Evolutionary conservation across 257 asterid genomes (phyloP).

Genomic region (Perilla frutescens): DNA sequence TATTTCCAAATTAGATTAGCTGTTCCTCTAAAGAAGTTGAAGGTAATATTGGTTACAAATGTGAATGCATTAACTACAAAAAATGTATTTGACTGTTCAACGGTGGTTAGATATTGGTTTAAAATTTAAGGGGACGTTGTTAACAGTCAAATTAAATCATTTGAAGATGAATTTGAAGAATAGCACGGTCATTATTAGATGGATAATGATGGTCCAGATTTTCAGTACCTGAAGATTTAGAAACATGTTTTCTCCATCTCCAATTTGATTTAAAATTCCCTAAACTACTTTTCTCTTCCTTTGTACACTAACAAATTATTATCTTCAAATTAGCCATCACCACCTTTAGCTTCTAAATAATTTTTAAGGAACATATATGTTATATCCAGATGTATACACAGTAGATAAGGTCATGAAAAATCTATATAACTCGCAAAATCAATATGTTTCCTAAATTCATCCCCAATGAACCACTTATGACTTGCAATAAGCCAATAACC

Average conservation of each 20-base stretch:
- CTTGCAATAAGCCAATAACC: not conserved
- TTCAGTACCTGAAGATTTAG: not conserved
- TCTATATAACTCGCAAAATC: not conserved
- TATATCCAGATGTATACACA: not conserved
- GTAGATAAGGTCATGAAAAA: not conserved
- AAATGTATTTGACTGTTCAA: not conserved
- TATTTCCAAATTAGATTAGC: not conserved
- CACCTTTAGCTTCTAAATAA: slow-evolving; percentile 10
- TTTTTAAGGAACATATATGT: not conserved
- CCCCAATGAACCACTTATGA: not conserved
- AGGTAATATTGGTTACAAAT: not conserved
- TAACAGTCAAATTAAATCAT: slow-evolving; percentile 11
- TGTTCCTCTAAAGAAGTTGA: not conserved
- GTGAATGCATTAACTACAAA: not conserved
- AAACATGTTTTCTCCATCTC: slow-evolving; percentile 2
- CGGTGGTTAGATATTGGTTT: not conserved
- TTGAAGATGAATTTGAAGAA: not conserved
- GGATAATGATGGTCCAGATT: not conserved
- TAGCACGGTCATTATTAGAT: slow-evolving; percentile 9
- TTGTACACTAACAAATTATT: not conserved
- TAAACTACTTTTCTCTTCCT: not conserved
- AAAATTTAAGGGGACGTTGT: not conserved
- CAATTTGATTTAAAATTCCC: not conserved
- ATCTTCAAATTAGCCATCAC: not conserved
- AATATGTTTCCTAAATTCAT: not conserved